Evolutionary conservation across 371 early-diverging fungal genomes (phyloP), one percentile per base, ranked within the genome.

Genomic region (Furculomyces boomerangus): DNA sequence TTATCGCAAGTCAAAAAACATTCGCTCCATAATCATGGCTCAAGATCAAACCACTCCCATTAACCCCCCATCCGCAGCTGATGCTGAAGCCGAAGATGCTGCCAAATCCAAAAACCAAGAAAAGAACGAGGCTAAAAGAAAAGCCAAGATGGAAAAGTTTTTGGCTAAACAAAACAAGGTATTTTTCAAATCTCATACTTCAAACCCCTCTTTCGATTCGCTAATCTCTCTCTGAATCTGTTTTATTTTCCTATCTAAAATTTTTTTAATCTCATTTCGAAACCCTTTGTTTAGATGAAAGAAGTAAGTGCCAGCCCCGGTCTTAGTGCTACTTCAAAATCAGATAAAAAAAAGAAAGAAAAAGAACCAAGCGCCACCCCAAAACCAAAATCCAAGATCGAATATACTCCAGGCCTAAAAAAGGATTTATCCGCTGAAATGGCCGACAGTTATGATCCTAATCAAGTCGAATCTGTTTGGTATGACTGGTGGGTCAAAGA

Each of bases 401-500:
- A 90, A 88, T 1, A 83, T 84, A 8, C 67, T 20, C 43, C 71
- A 61, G 94, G 94, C 24, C 83, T 85, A 63, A 93, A 89, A 79
- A 97, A 94, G 72, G 93, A 92, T 63, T 75, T 90, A 76, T 69
- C 78, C 53, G 76, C 73, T 31, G 81, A 83, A 27, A 81, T 92
- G 75, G 84, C 90, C 2, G 70, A 74, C 39, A 71, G 80, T 41
- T 99, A 98, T 67, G 81, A 94, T 63, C 98, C 99, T 18, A 71
- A 62, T 41, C 82, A 82, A 30, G 97, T 98, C 40, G 99, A 99
- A 74, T 71, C 88, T 25, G 86, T 93, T 41, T 99, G 99, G 99
- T 89, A 93, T 64, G 78, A 77, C 41, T 92, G 90, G 88, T 93
- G 95, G 93, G 85, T 90, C 65, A 81, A 86, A 72, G 71, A 87